Conservation (phyloP, 2,329 filamentous ascomycete genomes). For the Xylariaceae sp. region DNA sequence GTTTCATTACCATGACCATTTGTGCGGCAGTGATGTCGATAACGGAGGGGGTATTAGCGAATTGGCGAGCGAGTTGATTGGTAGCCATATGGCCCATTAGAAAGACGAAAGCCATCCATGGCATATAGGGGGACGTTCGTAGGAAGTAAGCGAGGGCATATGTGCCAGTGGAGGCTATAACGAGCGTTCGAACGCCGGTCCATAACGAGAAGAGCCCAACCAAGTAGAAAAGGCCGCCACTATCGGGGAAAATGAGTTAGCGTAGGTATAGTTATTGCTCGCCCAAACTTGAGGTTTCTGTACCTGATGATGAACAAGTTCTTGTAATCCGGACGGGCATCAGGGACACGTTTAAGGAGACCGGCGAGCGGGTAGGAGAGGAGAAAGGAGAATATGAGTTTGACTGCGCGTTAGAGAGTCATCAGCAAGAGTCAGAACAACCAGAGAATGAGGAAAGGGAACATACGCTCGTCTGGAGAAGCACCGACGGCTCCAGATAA, state of each 20-base stretch:
- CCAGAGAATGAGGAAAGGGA: background rate
- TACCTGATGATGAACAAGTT: constrained; percentile 86
- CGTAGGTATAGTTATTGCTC: background rate
- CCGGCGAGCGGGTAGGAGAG: constrained; percentile 91
- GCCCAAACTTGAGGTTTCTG: constrained; percentile 29
- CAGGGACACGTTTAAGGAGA: constrained; percentile 87
- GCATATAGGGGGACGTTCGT: constrained; percentile 86
- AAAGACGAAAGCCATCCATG: constrained; percentile 94
- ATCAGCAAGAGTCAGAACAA: constrained; percentile 10
- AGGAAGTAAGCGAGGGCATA: constrained; percentile 86
- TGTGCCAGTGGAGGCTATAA: constrained; percentile 78
- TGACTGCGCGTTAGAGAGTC: constrained; percentile 67
- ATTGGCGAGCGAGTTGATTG: constrained; percentile 85
- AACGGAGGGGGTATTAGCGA: constrained; percentile 66
- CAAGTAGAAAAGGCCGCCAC: constrained; percentile 76
- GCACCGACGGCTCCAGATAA: constrained; percentile 50
- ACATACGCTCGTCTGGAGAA: constrained; percentile 55
- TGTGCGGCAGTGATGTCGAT: constrained; percentile 94
- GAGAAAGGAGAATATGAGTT: constrained; percentile 89
- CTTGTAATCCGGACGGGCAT: constrained; percentile 81
- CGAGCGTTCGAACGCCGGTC: constrained; percentile 79
- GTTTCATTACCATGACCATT: constrained; percentile 98
- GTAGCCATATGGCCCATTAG: constrained; percentile 95
- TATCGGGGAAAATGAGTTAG: constrained; percentile 27
- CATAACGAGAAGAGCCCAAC: constrained; percentile 93